phyloP scores from a whole-genome alignment of 345 rosid species.

The Camelina laxa region DNA sequence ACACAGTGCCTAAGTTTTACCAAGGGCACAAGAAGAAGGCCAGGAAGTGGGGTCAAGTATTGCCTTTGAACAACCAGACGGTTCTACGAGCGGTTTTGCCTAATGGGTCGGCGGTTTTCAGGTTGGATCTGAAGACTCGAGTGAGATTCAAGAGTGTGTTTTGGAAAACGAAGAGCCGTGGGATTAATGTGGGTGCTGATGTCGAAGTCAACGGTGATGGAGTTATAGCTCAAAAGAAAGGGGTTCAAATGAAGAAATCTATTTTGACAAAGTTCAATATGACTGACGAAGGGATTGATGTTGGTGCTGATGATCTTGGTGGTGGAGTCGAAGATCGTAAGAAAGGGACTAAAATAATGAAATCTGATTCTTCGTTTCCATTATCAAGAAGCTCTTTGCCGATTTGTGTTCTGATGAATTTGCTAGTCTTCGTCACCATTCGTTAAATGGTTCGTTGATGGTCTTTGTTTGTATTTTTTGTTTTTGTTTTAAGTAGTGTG shows the following conservation, averaged over 20 bases:
- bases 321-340: too few species aligned
- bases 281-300: too few species aligned
- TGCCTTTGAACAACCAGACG: slow-evolving; percentile 40
- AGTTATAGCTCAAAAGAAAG: slow-evolving; percentile 31
- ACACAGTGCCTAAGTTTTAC: slow-evolving; percentile 48
- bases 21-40: slow-evolving; percentile 81
- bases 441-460: neutral
- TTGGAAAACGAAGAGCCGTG: slow-evolving; percentile 61
- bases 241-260: slow-evolving; percentile 41
- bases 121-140: slow-evolving; percentile 67
- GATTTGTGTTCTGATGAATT: slow-evolving; percentile 24
- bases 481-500: neutral
- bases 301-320: too few species aligned
- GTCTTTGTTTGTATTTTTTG: neutral
- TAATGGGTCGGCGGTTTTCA: slow-evolving; percentile 50
- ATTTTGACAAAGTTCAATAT: too few species aligned
- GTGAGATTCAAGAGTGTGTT: slow-evolving; percentile 69
- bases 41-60: slow-evolving; percentile 38
- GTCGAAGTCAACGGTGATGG: slow-evolving; percentile 55
- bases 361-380: slow-evolving; percentile 31
- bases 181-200: slow-evolving; percentile 54
- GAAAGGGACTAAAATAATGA: slow-evolving; percentile 32
- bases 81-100: slow-evolving; percentile 43
- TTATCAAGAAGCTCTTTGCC: slow-evolving; percentile 19
- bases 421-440: slow-evolving; percentile 26